These are phyloP conservation scores for Raddia distichophylla DNA, from an alignment of 176 grass and related monocot genomes.

Conservation along the genomic window DNA sequence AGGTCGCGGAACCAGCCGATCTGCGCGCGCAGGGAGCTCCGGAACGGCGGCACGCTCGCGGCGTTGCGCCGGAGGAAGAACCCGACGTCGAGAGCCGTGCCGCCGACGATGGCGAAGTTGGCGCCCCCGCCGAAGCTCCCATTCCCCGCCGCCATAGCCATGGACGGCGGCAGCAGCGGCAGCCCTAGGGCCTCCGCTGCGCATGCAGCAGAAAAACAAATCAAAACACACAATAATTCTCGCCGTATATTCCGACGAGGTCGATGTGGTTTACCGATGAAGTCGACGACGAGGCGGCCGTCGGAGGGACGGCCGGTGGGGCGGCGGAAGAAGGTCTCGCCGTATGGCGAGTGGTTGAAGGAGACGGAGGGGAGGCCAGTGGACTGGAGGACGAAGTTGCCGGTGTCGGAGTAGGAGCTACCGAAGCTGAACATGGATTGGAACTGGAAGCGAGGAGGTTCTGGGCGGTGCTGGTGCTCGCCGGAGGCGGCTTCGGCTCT, in stretches of 20 bases:
- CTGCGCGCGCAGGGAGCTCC: conserved; percentile 63
- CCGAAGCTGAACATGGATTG: conserved; percentile 73
- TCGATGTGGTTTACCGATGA: conserved; percentile 48
- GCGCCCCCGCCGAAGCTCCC: conserved; percentile 42
- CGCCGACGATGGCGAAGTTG: conserved; percentile 70
- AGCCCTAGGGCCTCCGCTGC: conserved; percentile 60
- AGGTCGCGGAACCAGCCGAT: conserved; percentile 52
- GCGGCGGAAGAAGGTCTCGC: conserved; percentile 55
- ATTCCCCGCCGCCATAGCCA: not conserved
- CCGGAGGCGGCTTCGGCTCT: not conserved
- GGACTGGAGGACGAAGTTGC: conserved; percentile 57
- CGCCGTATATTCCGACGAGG: too few species aligned
- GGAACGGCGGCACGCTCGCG: conserved; percentile 49
- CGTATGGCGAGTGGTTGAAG: conserved; percentile 63
- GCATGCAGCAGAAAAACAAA: not conserved
- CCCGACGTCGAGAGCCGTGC: conserved; percentile 53
- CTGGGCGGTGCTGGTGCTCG: not conserved
- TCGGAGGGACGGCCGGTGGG: conserved; percentile 68
- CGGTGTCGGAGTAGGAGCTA: conserved; percentile 68
- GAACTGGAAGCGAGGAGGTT: conserved; percentile 38
- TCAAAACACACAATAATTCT: too few species aligned
- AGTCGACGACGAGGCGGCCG: conserved; percentile 75
- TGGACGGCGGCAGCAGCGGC: conserved; percentile 53
- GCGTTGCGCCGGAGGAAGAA: conserved; percentile 54
- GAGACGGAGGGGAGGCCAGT: conserved; percentile 38